Evolutionary conservation across 768 basidiomycete species (phyloP), one percentile per base, ranked within the genome.

Genomic region (Kwoniella heveanensis): DNA sequence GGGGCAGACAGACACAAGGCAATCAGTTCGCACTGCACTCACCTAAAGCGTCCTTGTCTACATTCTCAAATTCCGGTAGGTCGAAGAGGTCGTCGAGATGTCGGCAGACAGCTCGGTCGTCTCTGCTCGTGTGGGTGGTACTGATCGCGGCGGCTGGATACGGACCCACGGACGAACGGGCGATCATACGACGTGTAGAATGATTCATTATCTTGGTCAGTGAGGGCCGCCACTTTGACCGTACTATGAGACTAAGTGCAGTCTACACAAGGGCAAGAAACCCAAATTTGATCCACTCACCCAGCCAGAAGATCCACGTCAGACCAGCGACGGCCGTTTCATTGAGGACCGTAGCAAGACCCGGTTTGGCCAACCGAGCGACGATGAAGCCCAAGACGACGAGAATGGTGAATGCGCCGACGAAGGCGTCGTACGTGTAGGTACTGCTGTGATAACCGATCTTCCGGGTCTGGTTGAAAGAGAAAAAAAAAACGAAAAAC

Each of bases 341-440:
- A 15, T 19, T 29, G 10, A 55, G n/a, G 3, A 69, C 7, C 21
- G 37, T 57, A 17, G 56, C 47, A 1, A 50, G 17, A 21, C 24
- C 19, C 2, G 56, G 52, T 21, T 50, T 39, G 19, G 54, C 52
- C 13, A 19, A 10, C 47, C 57, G 29, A 7, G 26, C 49, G 8
- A 59, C 46, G 3, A 62, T 29, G 32, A 57, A 39, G 12, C 54
- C 52, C 5, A 71, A 12, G 37, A 68, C 67, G 52, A 57, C 62
- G n/a, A 71, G 19, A 25, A 72, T 49, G 21, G 72, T 70, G 61
- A 67, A 69, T 1, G 69, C 69, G 27, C 69, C 72, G 26, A 69
- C 60, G 48, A 73, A 73, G 29, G 69, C 70, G 22, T 57, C 67
- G 48, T 62, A 71, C 5, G 72, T 71, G 63, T 59, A 73, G 7